Conservation (phyloP, 2,329 filamentous ascomycete species). For the Talaromyces sp. region DNA sequence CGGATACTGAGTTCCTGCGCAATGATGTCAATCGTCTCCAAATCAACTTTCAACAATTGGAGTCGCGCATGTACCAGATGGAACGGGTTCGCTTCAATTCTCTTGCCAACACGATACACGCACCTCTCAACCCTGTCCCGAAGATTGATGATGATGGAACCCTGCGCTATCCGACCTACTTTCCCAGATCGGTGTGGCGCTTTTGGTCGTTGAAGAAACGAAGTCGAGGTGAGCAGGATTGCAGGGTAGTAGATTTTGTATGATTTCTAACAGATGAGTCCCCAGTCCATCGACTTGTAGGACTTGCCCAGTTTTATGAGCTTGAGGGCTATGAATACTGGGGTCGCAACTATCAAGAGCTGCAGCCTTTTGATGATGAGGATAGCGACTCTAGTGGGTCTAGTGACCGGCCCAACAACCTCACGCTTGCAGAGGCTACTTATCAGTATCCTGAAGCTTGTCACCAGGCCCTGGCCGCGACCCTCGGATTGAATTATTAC, state of each 20-base stretch:
- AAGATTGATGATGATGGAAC: conserved; percentile 29
- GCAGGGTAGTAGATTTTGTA: background rate
- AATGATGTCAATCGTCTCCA: conserved; percentile 32
- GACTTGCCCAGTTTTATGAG: conserved; percentile 36
- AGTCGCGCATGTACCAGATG: conserved; percentile 29
- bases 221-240: conserved; percentile 28
- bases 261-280: conserved; percentile 9
- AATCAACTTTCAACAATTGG: conserved; percentile 32
- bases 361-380: conserved; percentile 22
- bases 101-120: conserved; percentile 31
- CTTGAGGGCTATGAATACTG: conserved; percentile 35
- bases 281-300: conserved; percentile 32
- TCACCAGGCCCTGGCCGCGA: conserved; percentile 35
- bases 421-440: conserved; percentile 32
- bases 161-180: conserved; percentile 31
- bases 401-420: conserved; percentile 28
- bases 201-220: conserved; percentile 39
- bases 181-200: conserved; percentile 34
- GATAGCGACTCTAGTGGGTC: conserved; percentile 34
- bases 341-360: conserved; percentile 29
- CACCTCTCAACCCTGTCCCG: conserved; percentile 33
- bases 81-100: conserved; percentile 37
- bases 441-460: conserved; percentile 32
- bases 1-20: conserved; percentile 30
- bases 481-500: conserved; percentile 34